Evolutionary conservation across 495 filamentous ascomycete species (phyloP).

Genomic region (Sordaria brevicollis): DNA sequence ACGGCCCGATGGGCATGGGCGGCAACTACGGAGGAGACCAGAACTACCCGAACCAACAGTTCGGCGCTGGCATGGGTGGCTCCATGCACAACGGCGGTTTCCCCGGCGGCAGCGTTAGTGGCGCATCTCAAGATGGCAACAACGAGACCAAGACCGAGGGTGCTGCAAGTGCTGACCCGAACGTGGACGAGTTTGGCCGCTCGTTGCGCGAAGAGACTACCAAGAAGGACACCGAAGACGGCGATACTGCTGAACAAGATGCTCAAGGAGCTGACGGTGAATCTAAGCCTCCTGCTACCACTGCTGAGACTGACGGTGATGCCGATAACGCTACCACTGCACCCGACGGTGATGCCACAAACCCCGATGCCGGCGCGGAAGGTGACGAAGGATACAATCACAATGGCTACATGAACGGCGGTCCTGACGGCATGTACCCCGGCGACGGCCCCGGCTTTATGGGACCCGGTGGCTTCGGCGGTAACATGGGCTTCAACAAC

Average conservation of each 20-base stretch:
- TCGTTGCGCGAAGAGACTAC: slow-evolving; percentile 25
- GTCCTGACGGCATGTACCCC: neutral
- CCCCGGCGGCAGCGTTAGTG: slow-evolving; percentile 8
- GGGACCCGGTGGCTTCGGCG: neutral
- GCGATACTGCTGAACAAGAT: slow-evolving; percentile 17
- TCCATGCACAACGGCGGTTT: neutral
- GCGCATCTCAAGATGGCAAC: neutral
- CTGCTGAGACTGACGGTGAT: slow-evolving; percentile 1
- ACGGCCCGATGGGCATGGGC: slow-evolving; percentile 14
- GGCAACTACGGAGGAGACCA: slow-evolving; percentile 29
- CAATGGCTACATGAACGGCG: neutral
- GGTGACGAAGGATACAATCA: neutral
- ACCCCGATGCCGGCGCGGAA: neutral
- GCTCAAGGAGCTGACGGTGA: slow-evolving; percentile 14
- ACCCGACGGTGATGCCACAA: neutral
- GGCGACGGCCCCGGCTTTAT: neutral
- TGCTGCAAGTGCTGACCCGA: slow-evolving; percentile 12
- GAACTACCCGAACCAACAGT: slow-evolving; percentile 10
- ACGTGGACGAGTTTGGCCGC: slow-evolving; percentile 46
- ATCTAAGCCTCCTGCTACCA: neutral
- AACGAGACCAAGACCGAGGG: slow-evolving; percentile 5
- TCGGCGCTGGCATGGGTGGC: slow-evolving; percentile 10
- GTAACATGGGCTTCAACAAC: neutral
- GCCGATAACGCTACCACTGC: neutral
- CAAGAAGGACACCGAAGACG: slow-evolving; percentile 5